phyloP scores from a whole-genome alignment of 2,329 filamentous ascomycete genomes.

The Davidsoniella eucalypti region DNA sequence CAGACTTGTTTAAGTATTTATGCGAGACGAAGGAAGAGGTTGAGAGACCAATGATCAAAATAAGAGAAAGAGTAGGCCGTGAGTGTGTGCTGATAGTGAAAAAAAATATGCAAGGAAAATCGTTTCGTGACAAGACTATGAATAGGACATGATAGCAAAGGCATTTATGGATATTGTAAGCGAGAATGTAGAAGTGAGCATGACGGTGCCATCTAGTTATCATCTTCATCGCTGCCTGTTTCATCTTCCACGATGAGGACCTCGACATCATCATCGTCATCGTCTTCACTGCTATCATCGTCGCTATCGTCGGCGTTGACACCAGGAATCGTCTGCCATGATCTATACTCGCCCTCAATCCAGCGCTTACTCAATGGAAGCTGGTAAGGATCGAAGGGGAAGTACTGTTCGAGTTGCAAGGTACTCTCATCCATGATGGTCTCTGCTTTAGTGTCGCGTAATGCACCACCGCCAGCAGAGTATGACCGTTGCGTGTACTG shows the following conservation, averaged over 20 bases:
- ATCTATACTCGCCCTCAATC: constrained; percentile 70
- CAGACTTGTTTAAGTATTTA: too few relatives aligned
- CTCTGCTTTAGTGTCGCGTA: constrained; percentile 12
- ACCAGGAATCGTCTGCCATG: constrained; percentile 61
- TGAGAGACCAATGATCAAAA: too few relatives aligned
- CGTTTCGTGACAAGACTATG: too few relatives aligned
- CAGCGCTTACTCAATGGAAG: constrained; percentile 74
- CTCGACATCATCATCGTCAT: constrained; percentile 26
- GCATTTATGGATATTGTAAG: too few relatives aligned
- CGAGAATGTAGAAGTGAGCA: too few relatives aligned
- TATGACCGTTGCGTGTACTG: constrained; percentile 46
- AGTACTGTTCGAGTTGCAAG: constrained; percentile 83
- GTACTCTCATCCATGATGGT: constrained; percentile 45
- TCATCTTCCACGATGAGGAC: constrained; percentile 32
- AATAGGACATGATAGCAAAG: too few relatives aligned
- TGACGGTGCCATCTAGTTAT: constrained; percentile 8
- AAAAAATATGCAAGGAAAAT: too few relatives aligned
- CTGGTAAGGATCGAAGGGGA: constrained; percentile 94
- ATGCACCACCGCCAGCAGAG: constrained; percentile 29
- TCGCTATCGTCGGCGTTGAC: constrained; percentile 43
- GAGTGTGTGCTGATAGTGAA: too few relatives aligned
- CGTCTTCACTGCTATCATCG: constrained; percentile 33
- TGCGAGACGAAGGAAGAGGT: too few relatives aligned
- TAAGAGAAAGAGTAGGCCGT: too few relatives aligned
- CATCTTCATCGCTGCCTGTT: constrained; percentile 31